Evolutionary conservation across 2,329 filamentous ascomycete genomes (phyloP), one percentile per base, ranked within the genome.

Genomic region (Ceratocystis alfenasii): DNA sequence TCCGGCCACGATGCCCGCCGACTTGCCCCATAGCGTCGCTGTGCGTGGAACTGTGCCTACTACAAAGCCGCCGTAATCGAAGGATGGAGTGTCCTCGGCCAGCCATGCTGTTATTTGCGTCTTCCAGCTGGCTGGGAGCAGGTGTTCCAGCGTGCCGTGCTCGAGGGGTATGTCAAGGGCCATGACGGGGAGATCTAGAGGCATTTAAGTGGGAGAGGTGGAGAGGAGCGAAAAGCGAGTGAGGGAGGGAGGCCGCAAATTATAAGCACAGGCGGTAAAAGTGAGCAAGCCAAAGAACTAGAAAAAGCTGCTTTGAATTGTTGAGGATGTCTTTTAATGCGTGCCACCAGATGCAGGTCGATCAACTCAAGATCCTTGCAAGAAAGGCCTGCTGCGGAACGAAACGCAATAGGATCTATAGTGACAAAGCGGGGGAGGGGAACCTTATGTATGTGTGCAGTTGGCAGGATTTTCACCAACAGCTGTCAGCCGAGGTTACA

Each of bases 31-130:
- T 48, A 89, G 81, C 3, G 83, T 87, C 22, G 87, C 87, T 15
- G 80, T 83, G 67, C 83, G 83, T 7, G 78, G 75, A 33, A 77
- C 78, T 48, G 88, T 84, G 69, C 94, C 94, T 28, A 99, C 94
- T 5, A 99, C 94, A 75, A 95, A 99, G 68, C 94, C 94, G 72
- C 90, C 94, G 75, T 96, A 96, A 80, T 99, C 94, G 77, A 96
- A 93, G 64, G 90, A 94, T 3, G 94, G 94, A 2, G 91, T 95
- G 78, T 99, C 94, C 77, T 99, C 94, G 72, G 91, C 89, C 15
- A 96, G 87, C 94, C 94, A 99, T 72, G 83, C 78, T 28, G 87
- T 83, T 69, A 96, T 84, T 70, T 87, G 83, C 62, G 86, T 82
- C 75, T 93, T 95, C 85, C 90, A 96, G 69, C 86, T 88, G 25